Evolutionary conservation across 139 green algal genomes (phyloP).

Genomic region (Raphidocelis subcapitata): DNA sequence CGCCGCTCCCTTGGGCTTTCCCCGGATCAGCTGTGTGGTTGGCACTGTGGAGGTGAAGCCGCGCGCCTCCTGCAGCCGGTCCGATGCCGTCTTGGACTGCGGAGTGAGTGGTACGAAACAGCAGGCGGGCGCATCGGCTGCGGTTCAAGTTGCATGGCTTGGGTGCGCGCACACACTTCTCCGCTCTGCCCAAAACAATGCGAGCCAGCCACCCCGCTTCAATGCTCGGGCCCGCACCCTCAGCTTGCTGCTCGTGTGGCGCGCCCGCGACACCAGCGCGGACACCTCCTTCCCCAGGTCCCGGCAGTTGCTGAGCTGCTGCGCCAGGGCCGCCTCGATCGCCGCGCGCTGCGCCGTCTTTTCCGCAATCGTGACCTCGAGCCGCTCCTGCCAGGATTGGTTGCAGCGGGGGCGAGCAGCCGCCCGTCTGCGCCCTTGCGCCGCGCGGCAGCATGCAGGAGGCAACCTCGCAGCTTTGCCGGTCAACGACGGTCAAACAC

Average conservation of each 20-base stretch:
- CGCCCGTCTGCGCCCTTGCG: no score
- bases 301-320: slow-evolving; percentile 5
- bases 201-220: no score
- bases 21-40: slow-evolving; percentile 31
- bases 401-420: no score
- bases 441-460: no score
- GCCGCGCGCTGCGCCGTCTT: slow-evolving; percentile 1
- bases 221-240: slow-evolving; percentile 36
- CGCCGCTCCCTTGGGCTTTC: neutral
- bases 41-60: slow-evolving; percentile 36
- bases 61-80: slow-evolving; percentile 39
- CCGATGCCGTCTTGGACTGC: slow-evolving; percentile 36
- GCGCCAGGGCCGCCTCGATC: neutral
- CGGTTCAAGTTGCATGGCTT: no score
- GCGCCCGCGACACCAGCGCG: slow-evolving; percentile 34
- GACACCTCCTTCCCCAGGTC: slow-evolving; percentile 35
- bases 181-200: no score
- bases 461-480: no score
- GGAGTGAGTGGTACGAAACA: no score
- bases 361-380: neutral
- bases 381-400: slow-evolving; percentile 26
- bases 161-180: no score
- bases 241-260: slow-evolving; percentile 37
- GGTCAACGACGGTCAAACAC: no score
- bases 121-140: no score